Percentiles rank a stretch among this genome's conserved stretches.
Conservation (phyloP, 768 basidiomycete species). For the Leccinum obscurum region DNA sequence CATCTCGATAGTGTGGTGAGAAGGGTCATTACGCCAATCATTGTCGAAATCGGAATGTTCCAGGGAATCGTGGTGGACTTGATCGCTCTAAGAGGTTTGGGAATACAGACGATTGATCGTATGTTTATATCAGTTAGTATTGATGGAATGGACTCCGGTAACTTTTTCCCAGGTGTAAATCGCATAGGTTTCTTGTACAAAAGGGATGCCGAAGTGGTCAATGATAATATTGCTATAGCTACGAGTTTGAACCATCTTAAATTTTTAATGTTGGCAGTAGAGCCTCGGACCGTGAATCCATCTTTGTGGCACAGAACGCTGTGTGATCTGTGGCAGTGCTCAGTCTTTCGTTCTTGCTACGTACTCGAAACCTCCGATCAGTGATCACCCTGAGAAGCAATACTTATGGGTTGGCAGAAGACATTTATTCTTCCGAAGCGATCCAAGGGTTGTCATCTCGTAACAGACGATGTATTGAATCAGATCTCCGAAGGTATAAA, state of each 20-base stretch:
- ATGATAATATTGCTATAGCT: not conserved
- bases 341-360: not conserved
- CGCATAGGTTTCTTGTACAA: not conserved
- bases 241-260: not conserved
- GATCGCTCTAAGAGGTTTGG: constrained; percentile 46
- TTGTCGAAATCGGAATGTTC: constrained; percentile 87
- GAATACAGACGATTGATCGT: constrained; percentile 29
- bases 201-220: not conserved
- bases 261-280: not conserved
- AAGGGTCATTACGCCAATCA: constrained; percentile 96
- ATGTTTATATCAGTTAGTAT: not conserved
- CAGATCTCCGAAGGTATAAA: constrained; percentile 71
- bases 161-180: not conserved
- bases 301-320: not conserved
- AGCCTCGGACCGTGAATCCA: not conserved
- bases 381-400: not conserved
- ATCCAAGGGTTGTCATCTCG: constrained; percentile 74
- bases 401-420: constrained; percentile 85
- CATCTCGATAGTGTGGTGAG: constrained; percentile 68
- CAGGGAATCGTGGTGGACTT: constrained; percentile 85
- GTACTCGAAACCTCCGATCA: not conserved
- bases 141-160: not conserved
- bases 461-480: constrained; percentile 71
- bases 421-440: constrained; percentile 63
- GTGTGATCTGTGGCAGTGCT: not conserved